Evolutionary conservation across 1,139 yeast genomes (phyloP).

Genomic region (Yarrowia galli): DNA sequence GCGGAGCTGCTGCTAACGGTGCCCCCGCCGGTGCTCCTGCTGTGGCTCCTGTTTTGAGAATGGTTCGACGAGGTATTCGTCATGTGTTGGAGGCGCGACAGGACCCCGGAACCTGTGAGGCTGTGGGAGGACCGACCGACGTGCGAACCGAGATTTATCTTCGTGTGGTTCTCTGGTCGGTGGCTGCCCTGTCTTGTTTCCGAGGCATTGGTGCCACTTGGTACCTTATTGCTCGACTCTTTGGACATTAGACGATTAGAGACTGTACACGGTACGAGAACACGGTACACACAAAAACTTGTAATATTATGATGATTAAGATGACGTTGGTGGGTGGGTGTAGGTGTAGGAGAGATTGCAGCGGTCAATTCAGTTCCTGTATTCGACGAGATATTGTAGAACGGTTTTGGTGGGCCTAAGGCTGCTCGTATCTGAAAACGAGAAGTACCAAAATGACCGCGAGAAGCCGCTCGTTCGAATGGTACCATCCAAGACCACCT

Average conservation of each 20-base stretch:
- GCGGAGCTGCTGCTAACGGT: conserved; percentile 39
- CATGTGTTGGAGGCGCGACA: conserved; percentile 41
- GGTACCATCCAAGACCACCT: no score
- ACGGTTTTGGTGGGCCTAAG: no score
- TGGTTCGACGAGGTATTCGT: conserved; percentile 35
- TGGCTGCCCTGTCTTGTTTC: conserved; percentile 75
- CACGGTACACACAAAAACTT: no score
- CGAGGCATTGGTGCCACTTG: conserved; percentile 62
- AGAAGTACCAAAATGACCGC: no score
- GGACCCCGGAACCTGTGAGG: conserved; percentile 43
- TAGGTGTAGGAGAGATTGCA: no score
- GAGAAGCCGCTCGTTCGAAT: no score
- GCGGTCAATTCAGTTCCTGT: no score
- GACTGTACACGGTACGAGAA: neutral
- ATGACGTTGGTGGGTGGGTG: no score
- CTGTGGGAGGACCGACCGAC: conserved; percentile 45
- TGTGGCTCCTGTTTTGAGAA: conserved; percentile 20
- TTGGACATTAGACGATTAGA: conserved; percentile 45
- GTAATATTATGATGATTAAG: neutral
- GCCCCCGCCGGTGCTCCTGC: conserved; percentile 16
- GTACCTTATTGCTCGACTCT: conserved; percentile 48
- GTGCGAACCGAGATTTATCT: conserved; percentile 58
- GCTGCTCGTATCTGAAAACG: no score
- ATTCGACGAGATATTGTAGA: no score
- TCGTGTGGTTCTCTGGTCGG: conserved; percentile 80